Evolutionary conservation across 208 protist genomes (phyloP), one percentile per base, ranked within the genome.

Genomic region (Wallacemonas sp.): DNA sequence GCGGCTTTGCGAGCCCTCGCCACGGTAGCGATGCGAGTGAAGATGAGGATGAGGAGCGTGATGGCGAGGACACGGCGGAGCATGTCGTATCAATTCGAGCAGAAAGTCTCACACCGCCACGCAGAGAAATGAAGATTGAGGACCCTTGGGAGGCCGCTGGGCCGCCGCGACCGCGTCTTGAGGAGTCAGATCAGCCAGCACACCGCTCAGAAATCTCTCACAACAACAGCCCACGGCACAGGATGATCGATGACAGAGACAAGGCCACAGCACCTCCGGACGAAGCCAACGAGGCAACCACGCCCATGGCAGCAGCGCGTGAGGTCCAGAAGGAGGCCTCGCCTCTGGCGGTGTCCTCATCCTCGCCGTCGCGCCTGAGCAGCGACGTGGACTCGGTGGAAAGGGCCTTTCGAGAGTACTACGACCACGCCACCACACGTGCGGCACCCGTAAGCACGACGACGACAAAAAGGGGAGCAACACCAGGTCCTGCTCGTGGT

Each of bases 41-140:
- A 22, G 45, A 21, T n/a, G 8, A 14, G 21, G 45, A 21, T 53
- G 45, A 53, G 45, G 21, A 27, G 5, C 8, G 19, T 6, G 49
- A 31, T 56, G 49, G 36, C 54, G 30, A 44, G 11, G 54, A 45
- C 54, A 41, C 34, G 17, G 54, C 54, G 15, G 46, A 54, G 46
- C 54, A 60, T 21, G n/a, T 60, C 4, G 30, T 60, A 12, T 39
- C 54, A 5, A 44, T 44, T 22, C 54, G 34, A n/a, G 34, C 30
- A 8, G 14, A 60, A 5, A 44, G 34, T 19, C 33, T 60, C 17
- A 39, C 30, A 33, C 30, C 34, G 54, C 30, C 34, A 6, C n/a
- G n/a, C n/a, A n/a, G n/a, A n/a, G n/a, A n/a, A n/a, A n/a, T n/a
- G n/a, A n/a, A n/a, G n/a, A n/a, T n/a, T n/a, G n/a, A n/a, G n/a